These are phyloP conservation scores for Thermothelomyces thermophilus DNA, from an alignment of 2,329 filamentous ascomycete species.

Conservation along the genomic window DNA sequence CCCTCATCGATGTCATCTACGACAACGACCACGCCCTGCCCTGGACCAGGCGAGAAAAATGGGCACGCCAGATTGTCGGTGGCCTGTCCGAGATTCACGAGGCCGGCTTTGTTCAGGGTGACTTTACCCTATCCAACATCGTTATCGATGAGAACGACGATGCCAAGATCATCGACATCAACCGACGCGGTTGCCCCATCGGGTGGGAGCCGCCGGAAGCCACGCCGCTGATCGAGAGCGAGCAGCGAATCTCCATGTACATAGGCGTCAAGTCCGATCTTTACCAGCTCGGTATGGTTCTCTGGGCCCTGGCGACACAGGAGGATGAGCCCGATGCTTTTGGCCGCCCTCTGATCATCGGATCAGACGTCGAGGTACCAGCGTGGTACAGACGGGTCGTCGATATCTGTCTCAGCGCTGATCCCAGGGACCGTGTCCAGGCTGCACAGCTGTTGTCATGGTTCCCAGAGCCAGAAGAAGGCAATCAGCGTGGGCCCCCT, in stretches of 20 bases:
- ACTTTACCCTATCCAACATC: conserved; percentile 96
- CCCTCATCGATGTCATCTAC: conserved; percentile 85
- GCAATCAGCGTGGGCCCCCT: conserved; percentile 24
- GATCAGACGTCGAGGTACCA: conserved; percentile 58
- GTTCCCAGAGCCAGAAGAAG: conserved; percentile 49
- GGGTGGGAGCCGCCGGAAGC: conserved; percentile 97
- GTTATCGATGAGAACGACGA: conserved; percentile 80
- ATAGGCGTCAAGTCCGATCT: conserved; percentile 97
- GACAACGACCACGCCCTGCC: conserved; percentile 58
- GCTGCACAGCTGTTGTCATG: conserved; percentile 64
- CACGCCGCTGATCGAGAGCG: conserved; percentile 73
- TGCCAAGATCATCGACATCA: conserved; percentile 98
- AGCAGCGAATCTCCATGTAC: conserved; percentile 90
- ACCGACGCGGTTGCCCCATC: conserved; percentile 90
- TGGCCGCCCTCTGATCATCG: conserved; percentile 59
- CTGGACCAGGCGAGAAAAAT: conserved; percentile 72
- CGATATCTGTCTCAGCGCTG: conserved; percentile 65
- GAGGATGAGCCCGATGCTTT: conserved; percentile 85
- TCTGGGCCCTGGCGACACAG: conserved; percentile 84
- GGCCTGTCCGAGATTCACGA: conserved; percentile 92
- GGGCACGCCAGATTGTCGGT: conserved; percentile 85
- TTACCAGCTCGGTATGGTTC: conserved; percentile 92
- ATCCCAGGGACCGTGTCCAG: conserved; percentile 65
- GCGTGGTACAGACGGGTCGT: conserved; percentile 73
- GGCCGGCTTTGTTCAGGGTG: conserved; percentile 91